Evolutionary conservation across 2,329 filamentous ascomycete genomes (phyloP).

Genomic region (Fusarium sp.): DNA sequence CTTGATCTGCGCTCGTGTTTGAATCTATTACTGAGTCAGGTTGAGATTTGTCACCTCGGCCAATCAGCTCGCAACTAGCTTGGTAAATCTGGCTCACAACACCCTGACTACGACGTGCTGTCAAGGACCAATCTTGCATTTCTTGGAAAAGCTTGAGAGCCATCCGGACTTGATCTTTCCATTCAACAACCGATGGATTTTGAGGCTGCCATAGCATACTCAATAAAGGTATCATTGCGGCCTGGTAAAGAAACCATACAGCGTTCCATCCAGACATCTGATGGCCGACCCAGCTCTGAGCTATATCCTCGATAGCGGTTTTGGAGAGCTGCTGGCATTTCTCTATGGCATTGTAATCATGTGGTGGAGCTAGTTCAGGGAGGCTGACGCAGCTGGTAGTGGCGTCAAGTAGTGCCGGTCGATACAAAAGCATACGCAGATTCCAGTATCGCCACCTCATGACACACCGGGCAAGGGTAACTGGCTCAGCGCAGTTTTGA

Average conservation of each 20-base stretch:
- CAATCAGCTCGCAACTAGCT: not conserved
- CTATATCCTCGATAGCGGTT: not conserved
- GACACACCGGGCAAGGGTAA: slow-evolving; percentile 3
- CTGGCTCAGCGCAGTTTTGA: not conserved
- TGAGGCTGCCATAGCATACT: slow-evolving; percentile 8
- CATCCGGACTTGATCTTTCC: not conserved
- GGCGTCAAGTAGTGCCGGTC: slow-evolving; percentile 1
- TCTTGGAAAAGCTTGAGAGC: not conserved
- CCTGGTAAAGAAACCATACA: slow-evolving; percentile 15
- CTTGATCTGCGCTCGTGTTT: not conserved
- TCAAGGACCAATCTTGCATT: slow-evolving; percentile 9
- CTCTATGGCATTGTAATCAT: not conserved
- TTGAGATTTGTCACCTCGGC: not conserved
- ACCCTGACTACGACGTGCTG: not conserved
- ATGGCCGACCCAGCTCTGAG: not conserved
- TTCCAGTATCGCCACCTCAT: slow-evolving; percentile 19
- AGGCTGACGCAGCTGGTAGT: no score
- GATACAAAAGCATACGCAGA: slow-evolving; percentile 10
- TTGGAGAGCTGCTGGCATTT: slow-evolving; percentile 10
- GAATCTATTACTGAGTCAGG: not conserved
- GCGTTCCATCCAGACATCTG: slow-evolving; percentile 19
- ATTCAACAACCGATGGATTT: not conserved
- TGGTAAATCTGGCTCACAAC: slow-evolving; percentile 10
- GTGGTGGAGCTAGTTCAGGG: no score
- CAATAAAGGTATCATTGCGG: slow-evolving; percentile 2